Evolutionary conservation across 2,329 filamentous ascomycete species (phyloP), one percentile per base, ranked within the genome.

Genomic region (Phaeoacremonium minimum): DNA sequence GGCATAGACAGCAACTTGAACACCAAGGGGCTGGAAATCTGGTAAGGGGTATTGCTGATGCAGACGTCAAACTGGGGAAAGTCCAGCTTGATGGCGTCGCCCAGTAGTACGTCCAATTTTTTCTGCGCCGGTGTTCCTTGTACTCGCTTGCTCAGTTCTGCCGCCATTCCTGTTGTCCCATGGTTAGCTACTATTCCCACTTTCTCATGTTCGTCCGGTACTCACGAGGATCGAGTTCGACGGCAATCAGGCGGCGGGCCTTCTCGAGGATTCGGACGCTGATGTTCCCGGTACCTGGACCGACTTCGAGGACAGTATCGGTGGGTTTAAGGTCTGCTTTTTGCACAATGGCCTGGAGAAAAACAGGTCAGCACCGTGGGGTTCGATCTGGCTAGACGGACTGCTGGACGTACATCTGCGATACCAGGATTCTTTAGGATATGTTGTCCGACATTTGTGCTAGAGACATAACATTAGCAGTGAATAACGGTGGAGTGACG

Each of bases 191-290:
- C 80, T 83, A 91, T 95, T 31, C 87, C 93, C 45, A 96, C 77
- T 66, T 97, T n/a, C n/a, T n/a, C n/a, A n/a, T n/a, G n/a, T n/a
- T n/a, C 93, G 41, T 91, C 91, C 11, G 88, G 89, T 93, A 97
- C 97, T 55, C 93, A 77, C 15, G n/a, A n/a, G 93, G 90, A 64
- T 98, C 93, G 59, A 96, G 75, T 67, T 98, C 93, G 34, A 96
- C 87, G 3, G 84, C 85, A 35, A 90, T 84, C 17, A 73, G 66
- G 47, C 86, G 87, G 61, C 89, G 90, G 15, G 87, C 88, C 45
- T 87, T 85, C 52, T 93, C 87, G 17, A 97, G 69, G 42, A 97
- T 96, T 41, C 87, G 77, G 17, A 93, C 84, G 1, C 91, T 97
- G 46, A 85, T 62, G 59, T 93, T 94, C 45, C 89, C 88, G 1